Evolutionary conservation across 345 rosid species (phyloP).

Genomic region (Barbarea vulgaris): DNA sequence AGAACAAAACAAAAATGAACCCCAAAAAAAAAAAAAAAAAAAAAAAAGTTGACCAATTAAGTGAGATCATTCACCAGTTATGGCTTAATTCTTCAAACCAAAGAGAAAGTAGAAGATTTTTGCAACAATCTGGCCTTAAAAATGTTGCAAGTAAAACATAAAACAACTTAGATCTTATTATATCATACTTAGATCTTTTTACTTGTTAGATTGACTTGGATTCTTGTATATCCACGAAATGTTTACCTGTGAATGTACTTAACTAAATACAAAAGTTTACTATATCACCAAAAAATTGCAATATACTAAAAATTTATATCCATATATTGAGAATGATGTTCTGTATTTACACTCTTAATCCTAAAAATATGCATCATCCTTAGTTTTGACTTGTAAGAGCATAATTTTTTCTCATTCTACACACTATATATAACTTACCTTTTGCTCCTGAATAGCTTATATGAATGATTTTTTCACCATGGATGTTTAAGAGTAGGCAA

Average conservation of each 20-base stretch:
- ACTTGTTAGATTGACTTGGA: neutral
- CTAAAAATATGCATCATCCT: neutral
- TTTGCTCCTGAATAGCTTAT: neutral
- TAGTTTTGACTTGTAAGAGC: neutral
- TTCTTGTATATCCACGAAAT: no score
- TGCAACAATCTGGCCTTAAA: neutral
- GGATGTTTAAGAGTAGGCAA: neutral
- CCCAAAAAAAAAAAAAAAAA: no score
- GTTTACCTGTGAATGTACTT: neutral
- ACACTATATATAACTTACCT: neutral
- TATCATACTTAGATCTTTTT: no score
- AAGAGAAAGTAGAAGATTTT: neutral
- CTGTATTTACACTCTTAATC: neutral
- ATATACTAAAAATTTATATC: no score
- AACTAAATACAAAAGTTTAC: neutral
- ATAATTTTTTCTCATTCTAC: neutral
- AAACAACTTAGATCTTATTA: neutral
- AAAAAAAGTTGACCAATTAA: neutral
- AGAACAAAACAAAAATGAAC: neutral
- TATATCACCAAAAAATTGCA: neutral
- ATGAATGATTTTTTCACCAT: constrained; percentile 4
- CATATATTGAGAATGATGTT: neutral
- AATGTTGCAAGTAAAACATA: neutral
- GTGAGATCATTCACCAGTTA: neutral
- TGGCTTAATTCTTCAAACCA: neutral